Percentiles rank a stretch among this genome's conserved stretches.
These are phyloP conservation scores for Trichoderma sp. DNA, from an alignment of 2,329 filamentous ascomycete species.

Conservation along the genomic window DNA sequence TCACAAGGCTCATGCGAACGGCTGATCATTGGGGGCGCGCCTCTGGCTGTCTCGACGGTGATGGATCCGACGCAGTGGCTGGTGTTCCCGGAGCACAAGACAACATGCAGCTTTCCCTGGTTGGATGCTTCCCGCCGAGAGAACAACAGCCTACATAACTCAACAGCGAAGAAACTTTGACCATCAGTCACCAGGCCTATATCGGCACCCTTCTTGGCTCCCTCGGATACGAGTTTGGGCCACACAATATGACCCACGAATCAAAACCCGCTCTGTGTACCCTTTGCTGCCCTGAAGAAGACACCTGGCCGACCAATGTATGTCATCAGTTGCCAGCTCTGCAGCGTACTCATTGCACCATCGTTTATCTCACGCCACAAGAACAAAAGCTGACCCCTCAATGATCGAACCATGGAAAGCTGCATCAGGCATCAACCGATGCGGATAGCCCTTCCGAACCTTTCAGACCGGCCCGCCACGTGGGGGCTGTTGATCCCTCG, in stretches of 20 bases:
- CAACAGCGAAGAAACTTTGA: not conserved
- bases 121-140: constrained; percentile 8
- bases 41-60: not conserved
- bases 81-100: not conserved
- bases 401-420: constrained; percentile 21
- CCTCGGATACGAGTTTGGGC: not conserved
- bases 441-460: constrained; percentile 9
- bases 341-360: not conserved
- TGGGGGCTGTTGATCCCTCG: constrained; percentile 6
- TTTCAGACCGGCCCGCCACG: constrained; percentile 18
- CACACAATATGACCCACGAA: constrained; percentile 15
- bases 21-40: not conserved
- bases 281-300: not conserved
- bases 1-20: not conserved
- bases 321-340: not conserved
- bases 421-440: constrained; percentile 23
- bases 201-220: constrained; percentile 4
- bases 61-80: constrained; percentile 21
- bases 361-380: not conserved
- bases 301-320: not conserved
- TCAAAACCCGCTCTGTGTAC: constrained; percentile 7
- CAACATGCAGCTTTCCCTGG: constrained; percentile 6
- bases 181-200: constrained; percentile 1
- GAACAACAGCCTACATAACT: not conserved
- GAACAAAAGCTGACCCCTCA: not conserved